Base-by-base conservation (phyloP, 2,329 filamentous ascomycete genomes). In the Claviceps africana region DNA sequence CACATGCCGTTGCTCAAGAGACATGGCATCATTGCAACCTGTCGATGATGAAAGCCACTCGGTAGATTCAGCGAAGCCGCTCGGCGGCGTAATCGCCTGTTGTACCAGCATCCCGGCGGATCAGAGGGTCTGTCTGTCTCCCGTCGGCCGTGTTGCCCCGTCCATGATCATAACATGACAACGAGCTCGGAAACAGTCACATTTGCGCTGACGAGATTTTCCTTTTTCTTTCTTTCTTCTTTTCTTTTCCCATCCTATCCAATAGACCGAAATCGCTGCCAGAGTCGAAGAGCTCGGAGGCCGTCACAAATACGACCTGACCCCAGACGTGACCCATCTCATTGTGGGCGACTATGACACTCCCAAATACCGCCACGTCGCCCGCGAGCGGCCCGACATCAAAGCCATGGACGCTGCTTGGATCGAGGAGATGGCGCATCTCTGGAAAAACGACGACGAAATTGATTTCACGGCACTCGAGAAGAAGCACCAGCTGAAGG, bases 301-400 rank as follows among this genome's bases (percentile, higher is more conserved):
- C 49, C 69, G 78, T 55, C 86, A 95, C 74, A 89, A 86, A 61
- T 85, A 89, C 67, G 90, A 98, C 66, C 80, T 98, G 45, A 97
- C 90, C n/a, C 87, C 86, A 53, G 88, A 96, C 66, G 88, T 95
- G 47, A 97, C 93, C 5, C 93, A 98, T 71, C 81, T 98, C 47
- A 79, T 98, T 56, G 88, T 95, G 56, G 93, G 90, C 65, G 83
- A 86, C 61, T 86, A 88, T 61, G 81, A 91, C 64, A 97, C 91
- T 1, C 81, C 86, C 48, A 98, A 98, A 68, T 98, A 98, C 70
- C 85, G 83, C 66, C 95, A 95, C 73, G 91, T 97, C 62, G 93
- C 91, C 51, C 87, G 84, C 63, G 86, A 91, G 65, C 80, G 93
- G 50, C 82, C 85, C 47, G 93, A 98, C 62, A 83, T 98, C 62